A percentile compares a stretch with the other conserved stretches of the same genome.
phyloP scores from a whole-genome alignment of 2,329 filamentous ascomycete genomes.

The Fusarium tuaranense region DNA sequence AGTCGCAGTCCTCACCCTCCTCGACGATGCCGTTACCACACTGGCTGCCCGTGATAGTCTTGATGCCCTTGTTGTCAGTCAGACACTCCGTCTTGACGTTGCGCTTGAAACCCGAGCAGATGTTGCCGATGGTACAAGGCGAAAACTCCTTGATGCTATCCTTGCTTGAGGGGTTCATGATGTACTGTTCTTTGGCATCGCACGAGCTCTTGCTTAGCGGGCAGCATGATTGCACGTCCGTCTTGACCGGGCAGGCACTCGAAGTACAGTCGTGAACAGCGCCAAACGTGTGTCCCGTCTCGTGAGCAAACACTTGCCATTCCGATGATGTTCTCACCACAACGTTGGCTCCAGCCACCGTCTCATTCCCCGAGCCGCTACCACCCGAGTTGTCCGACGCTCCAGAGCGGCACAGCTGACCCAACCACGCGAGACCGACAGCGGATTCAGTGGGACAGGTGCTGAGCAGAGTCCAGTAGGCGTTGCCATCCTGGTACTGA shows the following conservation, averaged over 20 bases:
- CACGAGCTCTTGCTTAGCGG: constrained; percentile 77
- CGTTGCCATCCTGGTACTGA: constrained; percentile 80
- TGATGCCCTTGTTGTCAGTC: constrained; percentile 85
- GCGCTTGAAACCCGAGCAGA: constrained; percentile 86
- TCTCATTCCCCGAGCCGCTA: constrained; percentile 69
- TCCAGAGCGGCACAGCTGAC: constrained; percentile 79
- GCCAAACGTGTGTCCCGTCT: constrained; percentile 93
- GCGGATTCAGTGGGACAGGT: constrained; percentile 85
- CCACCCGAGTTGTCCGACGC: constrained; percentile 64
- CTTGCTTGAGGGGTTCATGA: constrained; percentile 95
- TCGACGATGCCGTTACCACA: constrained; percentile 99
- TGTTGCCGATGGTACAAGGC: constrained; percentile 89
- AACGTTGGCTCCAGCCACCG: constrained; percentile 87
- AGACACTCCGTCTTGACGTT: constrained; percentile 83
- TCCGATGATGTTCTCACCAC: constrained; percentile 85
- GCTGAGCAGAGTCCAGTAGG: constrained; percentile 92
- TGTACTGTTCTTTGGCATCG: constrained; percentile 81
- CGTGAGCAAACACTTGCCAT: constrained; percentile 97
- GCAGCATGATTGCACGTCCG: constrained; percentile 74
- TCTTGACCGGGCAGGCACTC: constrained; percentile 74
- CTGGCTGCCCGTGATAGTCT: constrained; percentile 83
- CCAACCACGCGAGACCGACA: constrained; percentile 93
- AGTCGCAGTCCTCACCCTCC: constrained; percentile 94
- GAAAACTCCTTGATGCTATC: constrained; percentile 83
- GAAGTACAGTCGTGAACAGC: constrained; percentile 92